phyloP scores from a whole-genome alignment of 1,284 basidiomycete species.

The Coniferiporia weirii region DNA sequence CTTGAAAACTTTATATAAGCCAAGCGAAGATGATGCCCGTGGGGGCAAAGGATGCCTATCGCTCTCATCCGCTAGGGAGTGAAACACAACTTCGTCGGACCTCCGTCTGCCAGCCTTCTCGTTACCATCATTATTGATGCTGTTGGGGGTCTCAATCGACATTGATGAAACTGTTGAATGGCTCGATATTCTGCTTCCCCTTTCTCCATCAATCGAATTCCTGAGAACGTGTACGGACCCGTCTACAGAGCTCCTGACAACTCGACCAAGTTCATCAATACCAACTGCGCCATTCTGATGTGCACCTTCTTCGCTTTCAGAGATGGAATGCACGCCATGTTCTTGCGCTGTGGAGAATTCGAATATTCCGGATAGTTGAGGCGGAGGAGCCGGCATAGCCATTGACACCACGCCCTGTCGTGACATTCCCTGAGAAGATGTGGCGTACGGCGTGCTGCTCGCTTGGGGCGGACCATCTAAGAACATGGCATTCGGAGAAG shows the following conservation, averaged over 20 bases:
- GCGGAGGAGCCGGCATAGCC: conserved; percentile 30
- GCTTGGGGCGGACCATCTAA: conserved; percentile 1
- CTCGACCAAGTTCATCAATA: conserved; percentile 31
- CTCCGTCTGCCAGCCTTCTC: conserved; percentile 1
- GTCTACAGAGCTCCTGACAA: not conserved
- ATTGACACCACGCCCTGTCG: conserved; percentile 15
- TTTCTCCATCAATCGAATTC: not conserved
- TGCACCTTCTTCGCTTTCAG: conserved; percentile 36
- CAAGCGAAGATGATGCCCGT: conserved; percentile 11
- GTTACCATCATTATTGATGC: conserved; percentile 7
- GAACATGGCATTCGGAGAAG: not conserved
- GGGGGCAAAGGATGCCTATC: conserved; percentile 7
- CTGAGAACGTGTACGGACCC: not conserved
- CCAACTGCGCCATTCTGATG: conserved; percentile 42
- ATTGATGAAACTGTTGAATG: conserved; percentile 13
- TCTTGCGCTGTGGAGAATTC: conserved; percentile 40
- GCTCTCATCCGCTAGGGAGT: conserved; percentile 6
- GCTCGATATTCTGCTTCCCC: conserved; percentile 10
- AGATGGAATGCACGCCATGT: conserved; percentile 44
- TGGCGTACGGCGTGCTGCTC: conserved; percentile 12
- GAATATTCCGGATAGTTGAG: conserved; percentile 42
- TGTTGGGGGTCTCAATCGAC: conserved; percentile 16
- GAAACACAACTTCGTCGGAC: conserved; percentile 9
- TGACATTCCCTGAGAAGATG: conserved; percentile 6
- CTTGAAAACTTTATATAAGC: conserved; percentile 12